phyloP scores from a whole-genome alignment of 768 basidiomycete genomes.

The Amyloporia xantha region DNA sequence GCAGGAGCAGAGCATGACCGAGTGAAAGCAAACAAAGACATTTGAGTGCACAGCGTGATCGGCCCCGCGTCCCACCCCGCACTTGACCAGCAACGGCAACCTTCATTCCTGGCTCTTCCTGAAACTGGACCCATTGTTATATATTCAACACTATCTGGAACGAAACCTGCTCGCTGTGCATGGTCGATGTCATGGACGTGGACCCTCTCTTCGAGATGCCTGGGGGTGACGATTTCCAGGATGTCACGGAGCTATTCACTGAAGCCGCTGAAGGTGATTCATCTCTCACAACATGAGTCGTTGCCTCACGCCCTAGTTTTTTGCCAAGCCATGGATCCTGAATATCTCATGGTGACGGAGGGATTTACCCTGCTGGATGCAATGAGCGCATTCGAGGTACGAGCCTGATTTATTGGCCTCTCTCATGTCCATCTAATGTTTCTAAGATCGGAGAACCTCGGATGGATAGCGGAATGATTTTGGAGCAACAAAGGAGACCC shows the following conservation, averaged over 20 bases:
- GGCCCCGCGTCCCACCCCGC: no score
- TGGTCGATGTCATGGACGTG: no score
- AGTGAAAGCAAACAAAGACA: background rate
- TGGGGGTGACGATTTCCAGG: conserved; percentile 53
- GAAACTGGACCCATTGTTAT: no score
- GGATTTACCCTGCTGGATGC: conserved; percentile 76
- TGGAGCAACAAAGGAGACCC: conserved; percentile 33
- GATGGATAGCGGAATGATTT: conserved; percentile 72
- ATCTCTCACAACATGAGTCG: background rate
- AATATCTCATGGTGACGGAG: conserved; percentile 57
- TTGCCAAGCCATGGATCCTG: conserved; percentile 51
- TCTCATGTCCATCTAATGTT: conserved; percentile 1
- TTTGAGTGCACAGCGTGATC: no score
- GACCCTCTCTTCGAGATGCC: conserved; percentile 32
- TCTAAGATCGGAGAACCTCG: conserved; percentile 85
- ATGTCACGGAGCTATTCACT: conserved; percentile 55
- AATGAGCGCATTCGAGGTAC: conserved; percentile 91
- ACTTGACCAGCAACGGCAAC: no score
- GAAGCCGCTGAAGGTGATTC: conserved; percentile 55
- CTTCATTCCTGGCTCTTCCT: no score
- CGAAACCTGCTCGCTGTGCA: no score
- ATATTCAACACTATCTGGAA: no score
- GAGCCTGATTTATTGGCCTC: conserved; percentile 15
- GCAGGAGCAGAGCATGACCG: background rate
- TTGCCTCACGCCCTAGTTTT: background rate